Percentiles rank a stretch among this genome's conserved stretches.
Conservation (phyloP, 2,329 filamentous ascomycete species). For the Tympanopsis confertula region DNA sequence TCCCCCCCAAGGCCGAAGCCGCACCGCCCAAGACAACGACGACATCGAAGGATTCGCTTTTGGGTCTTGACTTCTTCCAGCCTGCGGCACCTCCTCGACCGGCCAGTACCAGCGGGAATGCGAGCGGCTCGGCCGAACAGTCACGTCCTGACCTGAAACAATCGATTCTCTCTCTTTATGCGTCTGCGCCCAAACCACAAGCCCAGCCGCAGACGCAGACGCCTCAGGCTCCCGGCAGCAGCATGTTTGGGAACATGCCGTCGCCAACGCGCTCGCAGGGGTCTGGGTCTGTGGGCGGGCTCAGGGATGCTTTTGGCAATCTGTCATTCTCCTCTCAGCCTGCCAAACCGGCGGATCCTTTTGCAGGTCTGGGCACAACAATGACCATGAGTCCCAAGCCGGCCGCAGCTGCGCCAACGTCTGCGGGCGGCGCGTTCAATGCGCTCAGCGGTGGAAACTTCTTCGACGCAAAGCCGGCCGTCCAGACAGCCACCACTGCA, state of each 20-base stretch:
- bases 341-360: constrained; percentile 30
- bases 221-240: constrained; percentile 40
- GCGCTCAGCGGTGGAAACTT: constrained; percentile 62
- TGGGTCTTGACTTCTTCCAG: constrained; percentile 82
- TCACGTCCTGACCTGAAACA: constrained; percentile 91
- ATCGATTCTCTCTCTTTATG: constrained; percentile 91
- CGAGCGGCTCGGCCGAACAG: constrained; percentile 42
- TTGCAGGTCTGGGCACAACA: constrained; percentile 41
- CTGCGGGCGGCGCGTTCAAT: constrained; percentile 16
- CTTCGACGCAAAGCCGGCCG: constrained; percentile 65
- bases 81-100: constrained; percentile 64
- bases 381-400: constrained; percentile 11
- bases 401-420: neutral
- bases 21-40: constrained; percentile 58
- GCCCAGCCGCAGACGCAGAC: constrained; percentile 35
- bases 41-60: constrained; percentile 70
- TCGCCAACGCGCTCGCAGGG: constrained; percentile 38
- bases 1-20: constrained; percentile 49
- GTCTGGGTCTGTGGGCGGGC: constrained; percentile 38
- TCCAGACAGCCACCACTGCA: constrained; percentile 31
- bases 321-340: constrained; percentile 39
- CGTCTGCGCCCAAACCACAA: constrained; percentile 70
- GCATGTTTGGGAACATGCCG: constrained; percentile 57
- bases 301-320: constrained; percentile 71
- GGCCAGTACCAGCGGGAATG: constrained; percentile 64